Percentiles rank a stretch among this genome's conserved stretches.
phyloP scores from a whole-genome alignment of 2,329 filamentous ascomycete genomes.

The Arthrobotrys megalospora region DNA sequence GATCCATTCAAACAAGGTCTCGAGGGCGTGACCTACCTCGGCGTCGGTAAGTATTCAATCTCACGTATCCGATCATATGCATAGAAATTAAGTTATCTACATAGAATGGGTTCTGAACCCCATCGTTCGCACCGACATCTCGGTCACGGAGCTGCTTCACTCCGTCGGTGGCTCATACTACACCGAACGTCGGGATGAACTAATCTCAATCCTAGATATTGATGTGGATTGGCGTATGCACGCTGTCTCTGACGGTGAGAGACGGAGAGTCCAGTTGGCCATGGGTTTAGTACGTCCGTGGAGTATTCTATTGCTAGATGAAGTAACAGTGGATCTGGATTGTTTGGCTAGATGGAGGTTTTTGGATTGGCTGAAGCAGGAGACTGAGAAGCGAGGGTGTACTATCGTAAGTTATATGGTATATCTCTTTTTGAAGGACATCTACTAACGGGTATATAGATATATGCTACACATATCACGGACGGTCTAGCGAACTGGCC shows the following conservation, averaged over 20 bases:
- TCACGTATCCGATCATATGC: background rate
- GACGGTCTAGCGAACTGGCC: slow-evolving; percentile 97
- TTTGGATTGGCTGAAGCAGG: slow-evolving; percentile 84
- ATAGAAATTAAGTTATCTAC: slow-evolving; percentile 5
- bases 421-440: background rate
- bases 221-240: slow-evolving; percentile 96
- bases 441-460: slow-evolving; percentile 3
- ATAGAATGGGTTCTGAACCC: slow-evolving; percentile 95
- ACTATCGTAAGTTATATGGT: slow-evolving; percentile 74
- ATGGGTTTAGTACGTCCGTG: slow-evolving; percentile 96
- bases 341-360: slow-evolving; percentile 88
- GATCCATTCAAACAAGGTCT: slow-evolving; percentile 93
- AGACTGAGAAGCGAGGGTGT: slow-evolving; percentile 85
- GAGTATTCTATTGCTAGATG: slow-evolving; percentile 88
- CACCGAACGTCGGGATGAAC: slow-evolving; percentile 84
- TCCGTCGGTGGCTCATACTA: slow-evolving; percentile 90
- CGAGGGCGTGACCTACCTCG: slow-evolving; percentile 96
- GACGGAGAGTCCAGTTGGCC: slow-evolving; percentile 90
- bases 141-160: slow-evolving; percentile 85
- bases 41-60: slow-evolving; percentile 70
- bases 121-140: slow-evolving; percentile 95
- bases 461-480: slow-evolving; percentile 97
- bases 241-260: slow-evolving; percentile 89
- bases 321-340: slow-evolving; percentile 94
- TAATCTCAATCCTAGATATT: slow-evolving; percentile 90